Evolutionary conservation across 1,284 basidiomycete species (phyloP), one percentile per base, ranked within the genome.

Genomic region (Cryptococcus sp.): DNA sequence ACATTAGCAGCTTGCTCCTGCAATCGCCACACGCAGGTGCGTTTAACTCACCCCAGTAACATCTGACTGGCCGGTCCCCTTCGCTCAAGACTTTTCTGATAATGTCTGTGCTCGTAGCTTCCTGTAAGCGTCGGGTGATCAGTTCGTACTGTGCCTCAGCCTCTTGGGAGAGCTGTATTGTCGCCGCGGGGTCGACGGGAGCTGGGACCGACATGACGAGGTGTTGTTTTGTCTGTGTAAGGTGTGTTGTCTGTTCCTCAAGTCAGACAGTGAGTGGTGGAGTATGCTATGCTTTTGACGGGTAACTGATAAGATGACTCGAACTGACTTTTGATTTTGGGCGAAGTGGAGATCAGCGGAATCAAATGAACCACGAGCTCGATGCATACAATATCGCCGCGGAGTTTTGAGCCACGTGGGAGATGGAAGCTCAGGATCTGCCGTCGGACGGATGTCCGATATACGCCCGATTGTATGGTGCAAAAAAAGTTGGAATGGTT

Each of bases 121-220:
- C 96, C 66, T 91, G 86, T 43, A 99, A 78, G 68, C 89, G 82
- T 52, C 94, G 82, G 0, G 90, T 94, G 66, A 99, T 96, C 55
- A 96, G 81, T 49, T 89, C 83, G 81, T 85, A 96, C 68, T 87
- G 87, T 65, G 87, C 85, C 54, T 88, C 75, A 40, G 65, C 58
- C 59, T 76, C 71, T 20, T 69, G 58, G 8, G 68, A 62, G 46
- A 78, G 72, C 11, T 61, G 46, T 60, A 76, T 68, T 5, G 59
- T 57, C 0, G 68, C 57, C 22, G 60, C 55, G 39, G 64, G 60
- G 15, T 34, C 54, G 26, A 52, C 66, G 61, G 23, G 64, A 61
- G 65, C 66, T 50, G 64, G 54, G 54, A 64, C 65, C 48, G 61
- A 58, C 61, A 65, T 63, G 23, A 17, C 61, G 57, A 25, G 16